Evolutionary conservation across 495 filamentous ascomycete genomes (phyloP).

Genomic region (Annulohypoxylon nitens): DNA sequence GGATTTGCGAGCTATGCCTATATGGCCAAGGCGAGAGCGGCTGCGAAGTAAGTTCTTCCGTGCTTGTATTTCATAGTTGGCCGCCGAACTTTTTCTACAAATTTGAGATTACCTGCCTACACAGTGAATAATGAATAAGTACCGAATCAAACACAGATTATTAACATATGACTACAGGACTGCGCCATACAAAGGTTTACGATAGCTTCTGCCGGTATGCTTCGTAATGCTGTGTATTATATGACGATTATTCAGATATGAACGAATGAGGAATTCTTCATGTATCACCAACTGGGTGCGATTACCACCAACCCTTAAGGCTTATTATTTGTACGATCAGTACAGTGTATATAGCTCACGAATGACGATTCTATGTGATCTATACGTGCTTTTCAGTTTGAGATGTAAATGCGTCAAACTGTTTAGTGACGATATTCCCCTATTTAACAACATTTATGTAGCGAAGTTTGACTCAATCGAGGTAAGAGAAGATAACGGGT

Average conservation of each 20-base stretch:
- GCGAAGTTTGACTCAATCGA: slow-evolving; percentile 12
- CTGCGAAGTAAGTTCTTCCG: slow-evolving; percentile 48
- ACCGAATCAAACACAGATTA: background rate
- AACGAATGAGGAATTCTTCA: slow-evolving; percentile 12
- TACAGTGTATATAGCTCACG: background rate
- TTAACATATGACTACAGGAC: slow-evolving; percentile 31
- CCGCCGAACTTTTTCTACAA: background rate
- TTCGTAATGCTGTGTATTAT: slow-evolving; percentile 6
- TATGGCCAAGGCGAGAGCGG: slow-evolving; percentile 54
- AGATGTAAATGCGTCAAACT: background rate
- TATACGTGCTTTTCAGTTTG: background rate
- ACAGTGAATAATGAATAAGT: background rate
- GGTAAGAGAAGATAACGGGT: slow-evolving; percentile 28
- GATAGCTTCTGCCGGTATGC: slow-evolving; percentile 13
- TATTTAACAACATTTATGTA: slow-evolving; percentile 9
- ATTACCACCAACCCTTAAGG: background rate
- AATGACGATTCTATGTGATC: background rate
- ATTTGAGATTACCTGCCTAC: background rate
- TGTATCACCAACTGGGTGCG: slow-evolving; percentile 13
- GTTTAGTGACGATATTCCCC: background rate
- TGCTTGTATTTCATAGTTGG: slow-evolving; percentile 1
- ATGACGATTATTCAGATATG: slow-evolving; percentile 23
- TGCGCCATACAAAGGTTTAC: slow-evolving; percentile 20
- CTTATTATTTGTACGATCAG: background rate
- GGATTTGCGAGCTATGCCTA: slow-evolving; percentile 63